Percentiles rank a stretch among this genome's conserved stretches.
Conservation (phyloP, 495 filamentous ascomycete species). For the Beverwykella pulmonaria region DNA sequence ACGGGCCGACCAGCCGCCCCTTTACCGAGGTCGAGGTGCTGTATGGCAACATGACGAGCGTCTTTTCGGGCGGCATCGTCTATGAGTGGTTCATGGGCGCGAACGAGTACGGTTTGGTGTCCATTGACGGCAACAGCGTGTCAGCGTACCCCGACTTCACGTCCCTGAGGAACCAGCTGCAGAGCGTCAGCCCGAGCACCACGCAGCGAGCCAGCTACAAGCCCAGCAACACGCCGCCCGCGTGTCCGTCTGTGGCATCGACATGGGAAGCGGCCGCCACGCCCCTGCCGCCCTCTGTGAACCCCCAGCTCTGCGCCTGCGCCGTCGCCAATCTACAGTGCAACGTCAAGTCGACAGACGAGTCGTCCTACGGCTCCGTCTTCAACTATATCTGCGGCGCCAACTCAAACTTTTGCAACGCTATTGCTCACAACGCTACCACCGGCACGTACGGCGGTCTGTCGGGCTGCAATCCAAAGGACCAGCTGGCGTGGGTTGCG, state of each 20-base stretch:
- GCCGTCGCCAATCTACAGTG: slow-evolving; percentile 73
- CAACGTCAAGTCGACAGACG: slow-evolving; percentile 53
- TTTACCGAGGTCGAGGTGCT: slow-evolving; percentile 90
- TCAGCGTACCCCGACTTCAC: slow-evolving; percentile 73
- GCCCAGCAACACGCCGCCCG: slow-evolving; percentile 71
- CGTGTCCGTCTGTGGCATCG: slow-evolving; percentile 67
- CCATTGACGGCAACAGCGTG: slow-evolving; percentile 58
- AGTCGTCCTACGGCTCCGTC: slow-evolving; percentile 60
- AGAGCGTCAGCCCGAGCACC: slow-evolving; percentile 63
- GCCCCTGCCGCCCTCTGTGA: slow-evolving; percentile 81
- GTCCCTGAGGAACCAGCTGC: slow-evolving; percentile 69
- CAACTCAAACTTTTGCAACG: slow-evolving; percentile 60
- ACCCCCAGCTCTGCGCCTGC: slow-evolving; percentile 75
- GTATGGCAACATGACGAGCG: slow-evolving; percentile 77
- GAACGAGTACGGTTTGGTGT: slow-evolving; percentile 89
- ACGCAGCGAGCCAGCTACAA: slow-evolving; percentile 68
- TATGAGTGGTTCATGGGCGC: slow-evolving; percentile 95
- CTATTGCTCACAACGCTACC: slow-evolving; percentile 70
- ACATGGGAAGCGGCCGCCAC: slow-evolving; percentile 68
- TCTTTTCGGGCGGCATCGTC: slow-evolving; percentile 92
- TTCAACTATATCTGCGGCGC: slow-evolving; percentile 73
- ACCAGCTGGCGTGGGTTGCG: slow-evolving; percentile 79
- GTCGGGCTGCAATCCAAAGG: slow-evolving; percentile 76
- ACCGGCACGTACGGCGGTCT: slow-evolving; percentile 85
- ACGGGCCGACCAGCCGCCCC: slow-evolving; percentile 56